Evolutionary conservation across 2,329 filamentous ascomycete genomes (phyloP), one percentile per base, ranked within the genome.

Genomic region (Phialemoniopsis sp.): DNA sequence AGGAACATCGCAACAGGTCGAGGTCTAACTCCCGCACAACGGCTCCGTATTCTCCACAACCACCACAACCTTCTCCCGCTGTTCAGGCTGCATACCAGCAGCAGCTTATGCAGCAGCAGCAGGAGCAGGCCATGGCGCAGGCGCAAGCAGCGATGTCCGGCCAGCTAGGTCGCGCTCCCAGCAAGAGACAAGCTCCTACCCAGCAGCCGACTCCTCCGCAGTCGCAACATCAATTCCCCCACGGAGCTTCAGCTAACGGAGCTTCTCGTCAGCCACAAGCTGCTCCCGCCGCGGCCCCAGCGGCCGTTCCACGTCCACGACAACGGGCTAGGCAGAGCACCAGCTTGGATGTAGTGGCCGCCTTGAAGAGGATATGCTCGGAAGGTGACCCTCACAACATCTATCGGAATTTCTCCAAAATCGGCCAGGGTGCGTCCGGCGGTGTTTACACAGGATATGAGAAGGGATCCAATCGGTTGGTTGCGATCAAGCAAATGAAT

Each of bases 401-500:
- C 47, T 98, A 95, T 65, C 80, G 84, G 41, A 83, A 85, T 41
- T 80, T 97, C 51, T 90, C 82, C 58, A 97, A 97, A 69, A 97
- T 98, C 58, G 93, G 93, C 1, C 93, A 98, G 64, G 93, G 93
- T 61, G 93, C 93, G 29, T 97, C 91, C 8, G 93, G 93, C 51
- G 93, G 93, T 45, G 93, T 98, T 2, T 98, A 82, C 57, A 95
- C 89, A 1, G 93, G 91, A 4, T 88, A 91, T 58, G 88, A 96
- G 62, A 76, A 82, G 48, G 84, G 80, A 40, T 86, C 81, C 30
- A 95, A 95, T 64, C 82, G 85, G 46, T 82, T 94, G 50, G 93
- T 98, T 29, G 93, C 93, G 32, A 97, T 98, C 66, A 98, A 98
- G 70, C 93, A 98, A 70, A 98, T 98, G 93, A 97, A 97, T 51